A percentile compares a stretch with the other conserved stretches of the same genome.
These are phyloP conservation scores for Tarenaya hassleriana DNA, from an alignment of 345 rosid genomes.

Conservation along the genomic window DNA sequence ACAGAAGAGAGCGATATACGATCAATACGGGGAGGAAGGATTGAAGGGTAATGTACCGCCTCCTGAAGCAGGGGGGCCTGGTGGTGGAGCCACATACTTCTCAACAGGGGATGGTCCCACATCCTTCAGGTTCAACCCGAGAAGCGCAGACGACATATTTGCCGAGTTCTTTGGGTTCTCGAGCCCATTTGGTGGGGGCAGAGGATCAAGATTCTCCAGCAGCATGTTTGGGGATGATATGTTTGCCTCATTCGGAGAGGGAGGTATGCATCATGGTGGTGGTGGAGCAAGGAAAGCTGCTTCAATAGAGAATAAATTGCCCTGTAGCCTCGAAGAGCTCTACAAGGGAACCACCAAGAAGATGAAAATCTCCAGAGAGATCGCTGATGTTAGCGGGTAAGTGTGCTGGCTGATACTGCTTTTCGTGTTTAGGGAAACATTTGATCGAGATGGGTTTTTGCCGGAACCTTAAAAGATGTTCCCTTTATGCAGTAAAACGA, in stretches of 20 bases:
- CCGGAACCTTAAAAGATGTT: background rate
- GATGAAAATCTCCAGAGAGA: slow-evolving; percentile 57
- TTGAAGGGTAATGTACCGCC: slow-evolving; percentile 72
- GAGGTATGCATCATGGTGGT: slow-evolving; percentile 42
- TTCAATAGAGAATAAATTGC: slow-evolving; percentile 43
- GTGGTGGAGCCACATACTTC: slow-evolving; percentile 76
- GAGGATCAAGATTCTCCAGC: slow-evolving; percentile 43
- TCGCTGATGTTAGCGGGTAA: slow-evolving; percentile 51
- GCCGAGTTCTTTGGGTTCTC: slow-evolving; percentile 66
- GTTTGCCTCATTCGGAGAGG: slow-evolving; percentile 49
- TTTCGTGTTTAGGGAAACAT: too few species aligned
- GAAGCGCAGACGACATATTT: slow-evolving; percentile 62
- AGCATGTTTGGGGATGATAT: slow-evolving; percentile 45
- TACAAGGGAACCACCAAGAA: slow-evolving; percentile 53
- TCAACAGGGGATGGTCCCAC: slow-evolving; percentile 66
- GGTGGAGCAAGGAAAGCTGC: slow-evolving; percentile 35
- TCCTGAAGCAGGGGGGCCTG: slow-evolving; percentile 51
- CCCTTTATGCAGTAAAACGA: slow-evolving; percentile 33
- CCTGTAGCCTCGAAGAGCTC: slow-evolving; percentile 58
- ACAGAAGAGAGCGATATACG: slow-evolving; percentile 68
- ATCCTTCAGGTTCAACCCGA: slow-evolving; percentile 53
- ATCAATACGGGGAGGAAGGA: slow-evolving; percentile 81
- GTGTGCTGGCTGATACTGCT: slow-evolving; percentile 7
- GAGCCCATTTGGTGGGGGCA: slow-evolving; percentile 45
- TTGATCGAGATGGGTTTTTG: too few species aligned